Evolutionary conservation across 2,329 filamentous ascomycete genomes (phyloP).

Genomic region (Aspergillus sp.): DNA sequence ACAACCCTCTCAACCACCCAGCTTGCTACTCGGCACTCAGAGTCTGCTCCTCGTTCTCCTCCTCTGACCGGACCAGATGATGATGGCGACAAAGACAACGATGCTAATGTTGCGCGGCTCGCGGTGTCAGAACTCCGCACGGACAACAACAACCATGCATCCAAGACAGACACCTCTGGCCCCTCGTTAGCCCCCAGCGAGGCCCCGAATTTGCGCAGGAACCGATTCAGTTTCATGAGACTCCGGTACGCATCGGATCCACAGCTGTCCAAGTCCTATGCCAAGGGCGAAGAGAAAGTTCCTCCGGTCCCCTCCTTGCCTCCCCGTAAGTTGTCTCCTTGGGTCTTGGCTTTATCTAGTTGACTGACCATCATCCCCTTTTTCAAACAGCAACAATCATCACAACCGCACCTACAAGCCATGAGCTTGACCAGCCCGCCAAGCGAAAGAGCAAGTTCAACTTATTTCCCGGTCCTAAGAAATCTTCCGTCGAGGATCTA

Average conservation of each 20-base stretch:
- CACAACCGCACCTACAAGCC: conserved; percentile 79
- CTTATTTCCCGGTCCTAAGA: conserved; percentile 28
- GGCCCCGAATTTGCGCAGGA: conserved; percentile 25
- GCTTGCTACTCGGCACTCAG: conserved; percentile 26
- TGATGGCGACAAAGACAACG: conserved; percentile 4
- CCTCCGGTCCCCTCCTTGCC: conserved; percentile 37
- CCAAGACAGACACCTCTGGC: conserved; percentile 11
- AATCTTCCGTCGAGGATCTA: conserved; percentile 27
- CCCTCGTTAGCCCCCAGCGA: conserved; percentile 13
- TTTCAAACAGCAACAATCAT: conserved; percentile 64
- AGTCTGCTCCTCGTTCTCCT: conserved; percentile 27
- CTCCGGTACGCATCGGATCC: conserved; percentile 92
- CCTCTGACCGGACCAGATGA: conserved; percentile 13
- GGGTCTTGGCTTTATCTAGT: neutral
- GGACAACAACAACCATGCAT: conserved; percentile 10
- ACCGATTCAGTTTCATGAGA: conserved; percentile 65
- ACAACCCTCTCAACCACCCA: conserved; percentile 23
- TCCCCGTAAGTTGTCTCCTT: conserved; percentile 26
- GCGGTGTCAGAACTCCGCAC: conserved; percentile 10
- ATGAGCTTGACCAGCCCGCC: conserved; percentile 47
- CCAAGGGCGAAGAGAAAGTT: conserved; percentile 55
- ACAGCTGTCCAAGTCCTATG: conserved; percentile 72
- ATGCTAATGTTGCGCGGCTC: conserved; percentile 6
- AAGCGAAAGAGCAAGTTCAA: conserved; percentile 39
- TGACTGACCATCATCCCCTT: conserved; percentile 13